Conservation (phyloP, 164 flowering plant genomes). For the Magnolia changhungtana region DNA sequence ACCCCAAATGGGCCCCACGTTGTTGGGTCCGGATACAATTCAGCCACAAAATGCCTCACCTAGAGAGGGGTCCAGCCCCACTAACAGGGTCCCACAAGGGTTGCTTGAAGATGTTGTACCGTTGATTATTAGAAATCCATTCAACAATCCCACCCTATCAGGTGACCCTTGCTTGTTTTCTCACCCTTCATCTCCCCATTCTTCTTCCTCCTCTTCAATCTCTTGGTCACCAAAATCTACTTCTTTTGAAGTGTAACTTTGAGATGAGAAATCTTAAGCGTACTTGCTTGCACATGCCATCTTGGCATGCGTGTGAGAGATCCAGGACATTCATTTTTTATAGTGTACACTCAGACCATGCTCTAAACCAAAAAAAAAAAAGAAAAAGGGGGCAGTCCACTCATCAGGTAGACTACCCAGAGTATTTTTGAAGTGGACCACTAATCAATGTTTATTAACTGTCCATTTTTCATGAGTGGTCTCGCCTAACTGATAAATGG, state of each 20-base stretch:
- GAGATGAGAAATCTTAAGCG: no score
- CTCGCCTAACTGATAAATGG: no score
- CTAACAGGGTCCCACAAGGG: constrained; percentile 39
- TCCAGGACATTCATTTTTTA: no score
- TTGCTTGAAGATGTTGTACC: constrained; percentile 92
- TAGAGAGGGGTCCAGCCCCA: neutral
- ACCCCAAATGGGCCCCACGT: constrained; percentile 1
- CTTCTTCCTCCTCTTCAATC: constrained; percentile 20
- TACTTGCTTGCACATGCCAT: no score
- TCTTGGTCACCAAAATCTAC: constrained; percentile 20
- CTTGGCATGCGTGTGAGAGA: no score
- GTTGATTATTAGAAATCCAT: constrained; percentile 52
- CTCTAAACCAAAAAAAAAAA: no score
- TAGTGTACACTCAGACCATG: no score
- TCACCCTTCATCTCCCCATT: constrained; percentile 22
- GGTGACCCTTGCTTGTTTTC: constrained; percentile 13
- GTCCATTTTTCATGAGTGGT: no score
- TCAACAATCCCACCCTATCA: constrained; percentile 19
- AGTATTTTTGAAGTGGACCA: no score
- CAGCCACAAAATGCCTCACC: constrained; percentile 3
- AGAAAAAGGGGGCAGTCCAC: no score
- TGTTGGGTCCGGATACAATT: constrained; percentile 1
- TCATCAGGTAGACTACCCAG: no score
- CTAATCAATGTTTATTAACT: no score
- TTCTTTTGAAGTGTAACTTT: constrained; percentile 9